Conservation (phyloP, 176 grass and related monocot genomes). For the Musa beccarii region DNA sequence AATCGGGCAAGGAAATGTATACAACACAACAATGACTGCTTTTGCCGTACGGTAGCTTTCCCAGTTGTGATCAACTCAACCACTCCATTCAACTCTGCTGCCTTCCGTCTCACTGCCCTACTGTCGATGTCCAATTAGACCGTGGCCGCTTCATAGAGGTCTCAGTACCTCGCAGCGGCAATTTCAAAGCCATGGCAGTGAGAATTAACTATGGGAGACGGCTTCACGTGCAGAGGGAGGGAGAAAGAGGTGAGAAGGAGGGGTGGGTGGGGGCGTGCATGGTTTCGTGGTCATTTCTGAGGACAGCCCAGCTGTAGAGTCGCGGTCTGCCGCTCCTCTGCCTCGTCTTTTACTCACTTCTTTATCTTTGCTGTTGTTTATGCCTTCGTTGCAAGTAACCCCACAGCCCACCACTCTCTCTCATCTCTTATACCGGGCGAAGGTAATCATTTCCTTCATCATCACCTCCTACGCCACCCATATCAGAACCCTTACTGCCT, state of each 20-base stretch:
- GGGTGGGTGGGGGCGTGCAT: not conserved
- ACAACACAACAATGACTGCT: too few relatives aligned
- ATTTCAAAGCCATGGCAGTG: slow-evolving; percentile 1
- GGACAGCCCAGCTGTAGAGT: not conserved
- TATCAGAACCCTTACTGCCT: not conserved
- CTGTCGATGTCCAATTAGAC: too few relatives aligned
- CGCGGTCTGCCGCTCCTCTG: not conserved
- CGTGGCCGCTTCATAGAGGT: too few relatives aligned
- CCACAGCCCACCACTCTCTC: not conserved
- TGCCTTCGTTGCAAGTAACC: not conserved
- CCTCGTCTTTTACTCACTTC: not conserved
- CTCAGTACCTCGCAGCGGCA: not conserved
- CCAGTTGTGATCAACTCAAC: too few relatives aligned
- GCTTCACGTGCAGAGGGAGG: not conserved
- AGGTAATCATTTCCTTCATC: slow-evolving; percentile 3
- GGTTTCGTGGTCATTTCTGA: slow-evolving; percentile 15
- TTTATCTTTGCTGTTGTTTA: not conserved
- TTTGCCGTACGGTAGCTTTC: too few relatives aligned
- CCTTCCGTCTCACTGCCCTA: too few relatives aligned
- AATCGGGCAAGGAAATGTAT: too few relatives aligned
- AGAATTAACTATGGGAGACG: not conserved
- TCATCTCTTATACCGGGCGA: not conserved
- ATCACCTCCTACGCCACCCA: not conserved
- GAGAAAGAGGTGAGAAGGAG: not conserved
- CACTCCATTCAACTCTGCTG: too few relatives aligned